Evolutionary conservation across 768 basidiomycete species (phyloP).

Genomic region (button mushroom (Agaricus bisporus)): DNA sequence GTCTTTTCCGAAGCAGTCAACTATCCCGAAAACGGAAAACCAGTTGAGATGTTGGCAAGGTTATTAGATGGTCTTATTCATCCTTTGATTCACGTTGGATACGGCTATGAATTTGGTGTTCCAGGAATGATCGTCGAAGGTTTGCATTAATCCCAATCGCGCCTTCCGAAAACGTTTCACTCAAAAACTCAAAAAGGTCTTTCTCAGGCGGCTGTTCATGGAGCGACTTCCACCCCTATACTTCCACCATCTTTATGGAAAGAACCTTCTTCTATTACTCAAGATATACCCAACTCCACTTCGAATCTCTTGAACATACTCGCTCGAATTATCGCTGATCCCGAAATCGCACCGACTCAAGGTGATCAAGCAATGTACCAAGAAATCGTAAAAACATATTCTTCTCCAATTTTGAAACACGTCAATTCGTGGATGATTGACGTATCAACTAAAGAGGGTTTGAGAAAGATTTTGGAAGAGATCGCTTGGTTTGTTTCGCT

Average conservation of each 20-base stretch:
- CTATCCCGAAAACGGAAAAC: slow-evolving; percentile 19
- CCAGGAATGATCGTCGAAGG: slow-evolving; percentile 61
- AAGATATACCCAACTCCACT: not conserved
- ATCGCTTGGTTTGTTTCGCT: slow-evolving; percentile 47
- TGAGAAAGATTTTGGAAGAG: slow-evolving; percentile 55
- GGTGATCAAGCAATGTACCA: slow-evolving; percentile 15
- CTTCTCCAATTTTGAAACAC: slow-evolving; percentile 30
- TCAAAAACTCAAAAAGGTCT: slow-evolving; percentile 43
- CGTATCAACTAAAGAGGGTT: slow-evolving; percentile 17
- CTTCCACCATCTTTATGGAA: slow-evolving; percentile 23
- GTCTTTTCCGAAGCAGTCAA: slow-evolving; percentile 52
- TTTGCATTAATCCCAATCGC: slow-evolving; percentile 14
- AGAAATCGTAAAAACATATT: slow-evolving; percentile 27
- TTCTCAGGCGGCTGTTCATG: slow-evolving; percentile 48
- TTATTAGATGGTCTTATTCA: slow-evolving; percentile 54
- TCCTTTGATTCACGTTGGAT: slow-evolving; percentile 60
- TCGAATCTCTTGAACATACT: slow-evolving; percentile 2
- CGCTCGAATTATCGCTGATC: slow-evolving; percentile 9
- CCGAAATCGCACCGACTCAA: not conserved
- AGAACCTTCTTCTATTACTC: too few species aligned
- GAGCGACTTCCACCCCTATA: slow-evolving; percentile 14
- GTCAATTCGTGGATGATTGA: slow-evolving; percentile 35
- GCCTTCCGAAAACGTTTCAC: not conserved
- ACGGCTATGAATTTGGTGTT: slow-evolving; percentile 55
- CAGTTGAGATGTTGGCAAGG: slow-evolving; percentile 43